Evolutionary conservation across 805 yeast species (phyloP), one percentile per base, ranked within the genome.

Genomic region (Candida adriatica): DNA sequence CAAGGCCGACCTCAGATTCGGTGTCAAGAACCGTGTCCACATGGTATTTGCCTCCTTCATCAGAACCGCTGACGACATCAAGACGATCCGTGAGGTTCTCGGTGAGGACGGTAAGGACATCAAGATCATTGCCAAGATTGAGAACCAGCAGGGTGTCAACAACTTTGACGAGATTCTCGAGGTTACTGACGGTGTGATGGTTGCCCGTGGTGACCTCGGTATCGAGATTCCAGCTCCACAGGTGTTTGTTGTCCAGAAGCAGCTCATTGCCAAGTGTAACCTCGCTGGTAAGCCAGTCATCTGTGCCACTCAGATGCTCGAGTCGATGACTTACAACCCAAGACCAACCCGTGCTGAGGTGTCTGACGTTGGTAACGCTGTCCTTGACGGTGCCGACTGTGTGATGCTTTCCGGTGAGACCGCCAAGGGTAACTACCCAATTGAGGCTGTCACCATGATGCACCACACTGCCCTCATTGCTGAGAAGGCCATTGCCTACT

Each of bases 311-410:
- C 98, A 92, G 72, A 92, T 92, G 98, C 79, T 92, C 64, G 98
- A 92, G 71, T 86, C 96, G 39, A 92, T 92, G 98, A 92, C 97
- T 41, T 86, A 82, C 71, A 92, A 92, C 82, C 98, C 98, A 64
- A 83, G 98, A 69, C 98, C 98, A 67, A 92, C 98, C 62, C 84
- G 98, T 73, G 98, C 98, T 51, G 98, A 92, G 72, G 98, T 92
- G 41, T 81, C 95, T 36, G 98, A 92, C 65, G 98, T 92, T 45
- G 98, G 98, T 70, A 92, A 92, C 68, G 98, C 98, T 53, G 84
- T 92, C 49, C 75, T 92, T 61, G 98, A 92, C 59, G 98, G 98
- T 69, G 96, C 97, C 56, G 98, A 92, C 73, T 92, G 98, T 83
- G 97, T 92, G 61, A 92, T 92, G 98, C 77, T 92, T 62, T 83